Evolutionary conservation across 2,329 filamentous ascomycete species (phyloP).

Genomic region (Penicillium sp.): DNA sequence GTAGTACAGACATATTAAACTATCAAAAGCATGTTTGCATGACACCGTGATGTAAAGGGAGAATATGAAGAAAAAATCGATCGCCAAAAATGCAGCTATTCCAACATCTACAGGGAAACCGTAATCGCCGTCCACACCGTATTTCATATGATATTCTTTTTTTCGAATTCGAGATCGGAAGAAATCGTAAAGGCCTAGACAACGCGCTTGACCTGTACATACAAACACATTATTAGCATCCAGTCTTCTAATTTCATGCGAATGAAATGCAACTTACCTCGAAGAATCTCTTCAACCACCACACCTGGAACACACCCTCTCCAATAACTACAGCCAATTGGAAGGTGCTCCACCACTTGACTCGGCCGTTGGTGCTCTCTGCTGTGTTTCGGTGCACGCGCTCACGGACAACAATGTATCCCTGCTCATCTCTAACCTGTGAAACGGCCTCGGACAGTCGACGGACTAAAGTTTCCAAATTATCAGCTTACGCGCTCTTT

Average conservation of each 20-base stretch:
- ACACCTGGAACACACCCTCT: slow-evolving; percentile 96
- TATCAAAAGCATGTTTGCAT: slow-evolving; percentile 20
- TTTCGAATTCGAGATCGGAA: not conserved
- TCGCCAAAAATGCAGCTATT: slow-evolving; percentile 2
- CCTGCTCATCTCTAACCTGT: slow-evolving; percentile 96
- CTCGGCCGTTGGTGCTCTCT: slow-evolving; percentile 93
- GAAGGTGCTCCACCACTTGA: slow-evolving; percentile 99
- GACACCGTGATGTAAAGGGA: slow-evolving; percentile 20
- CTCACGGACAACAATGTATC: slow-evolving; percentile 93
- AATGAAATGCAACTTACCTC: slow-evolving; percentile 58
- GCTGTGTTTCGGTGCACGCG: slow-evolving; percentile 97
- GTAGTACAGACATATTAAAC: slow-evolving; percentile 24
- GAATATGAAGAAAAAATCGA: slow-evolving; percentile 7
- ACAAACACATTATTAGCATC: slow-evolving; percentile 6
- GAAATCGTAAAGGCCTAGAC: slow-evolving; percentile 33
- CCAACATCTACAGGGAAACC: slow-evolving; percentile 10
- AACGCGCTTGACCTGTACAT: slow-evolving; percentile 47
- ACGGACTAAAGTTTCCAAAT: slow-evolving; percentile 58
- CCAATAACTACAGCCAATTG: slow-evolving; percentile 85
- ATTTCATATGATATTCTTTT: slow-evolving; percentile 16
- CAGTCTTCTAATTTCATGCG: not conserved
- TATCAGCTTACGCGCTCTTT: slow-evolving; percentile 4
- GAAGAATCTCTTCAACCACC: slow-evolving; percentile 99
- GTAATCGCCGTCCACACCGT: slow-evolving; percentile 5
- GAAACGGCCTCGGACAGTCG: slow-evolving; percentile 79